These are phyloP conservation scores for Vitis labrusca DNA, from an alignment of 164 flowering plant genomes.

Conservation along the genomic window DNA sequence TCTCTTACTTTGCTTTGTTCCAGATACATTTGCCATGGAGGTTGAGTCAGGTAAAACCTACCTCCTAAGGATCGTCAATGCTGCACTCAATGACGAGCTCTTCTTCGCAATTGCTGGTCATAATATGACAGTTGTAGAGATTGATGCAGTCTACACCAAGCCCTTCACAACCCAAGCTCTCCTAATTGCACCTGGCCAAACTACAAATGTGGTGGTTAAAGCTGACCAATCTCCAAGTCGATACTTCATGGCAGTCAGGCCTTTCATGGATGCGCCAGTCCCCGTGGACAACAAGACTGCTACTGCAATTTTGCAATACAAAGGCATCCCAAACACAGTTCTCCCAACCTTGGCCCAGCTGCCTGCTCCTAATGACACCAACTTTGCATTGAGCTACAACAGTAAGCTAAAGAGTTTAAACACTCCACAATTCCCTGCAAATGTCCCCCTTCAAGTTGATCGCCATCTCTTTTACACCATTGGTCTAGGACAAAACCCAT, in stretches of 20 bases:
- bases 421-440: constrained; percentile 41
- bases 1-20: neutral
- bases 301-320: constrained; percentile 52
- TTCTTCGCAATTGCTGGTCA: no score
- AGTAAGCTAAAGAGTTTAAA: constrained; percentile 41
- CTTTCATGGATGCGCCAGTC: constrained; percentile 45
- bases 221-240: constrained; percentile 35
- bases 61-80: constrained; percentile 49
- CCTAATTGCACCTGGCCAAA: constrained; percentile 58
- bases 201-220: constrained; percentile 45
- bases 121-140: constrained; percentile 36
- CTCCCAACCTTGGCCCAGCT: constrained; percentile 38
- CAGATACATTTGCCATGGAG: constrained; percentile 51
- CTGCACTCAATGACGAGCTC: constrained; percentile 6
- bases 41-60: constrained; percentile 51
- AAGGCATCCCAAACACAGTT: constrained; percentile 38
- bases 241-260: constrained; percentile 50
- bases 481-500: constrained; percentile 41
- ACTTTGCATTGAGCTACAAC: constrained; percentile 32
- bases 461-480: constrained; percentile 46
- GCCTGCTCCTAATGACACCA: constrained; percentile 38
- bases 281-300: constrained; percentile 51
- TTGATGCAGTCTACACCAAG: constrained; percentile 56
- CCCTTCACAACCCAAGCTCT: constrained; percentile 47
- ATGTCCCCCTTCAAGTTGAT: constrained; percentile 44